Percentiles rank a stretch among this genome's conserved stretches.
Conservation (phyloP, 345 rosid species). For the Gossypium sturtianum region DNA sequence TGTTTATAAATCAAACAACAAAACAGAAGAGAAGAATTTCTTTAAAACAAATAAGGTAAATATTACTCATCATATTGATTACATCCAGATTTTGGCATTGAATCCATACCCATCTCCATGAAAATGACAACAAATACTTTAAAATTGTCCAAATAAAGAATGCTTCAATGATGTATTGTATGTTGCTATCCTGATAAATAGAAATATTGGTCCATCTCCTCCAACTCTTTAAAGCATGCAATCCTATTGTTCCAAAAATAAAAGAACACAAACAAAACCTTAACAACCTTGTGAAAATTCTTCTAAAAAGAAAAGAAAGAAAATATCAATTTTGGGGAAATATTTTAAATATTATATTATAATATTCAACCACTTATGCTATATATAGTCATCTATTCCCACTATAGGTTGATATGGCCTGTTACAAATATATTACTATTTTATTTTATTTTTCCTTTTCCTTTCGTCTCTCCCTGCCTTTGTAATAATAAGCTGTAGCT, state of each 20-base stretch:
- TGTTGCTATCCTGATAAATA: not conserved
- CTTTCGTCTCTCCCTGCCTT: not conserved
- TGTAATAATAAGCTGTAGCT: not conserved
- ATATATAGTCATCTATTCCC: slow-evolving; percentile 12
- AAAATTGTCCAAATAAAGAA: not conserved
- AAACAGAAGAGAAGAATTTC: too few relatives aligned
- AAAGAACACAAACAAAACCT: slow-evolving; percentile 16
- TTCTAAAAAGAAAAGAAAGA: not conserved
- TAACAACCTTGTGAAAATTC: slow-evolving; percentile 16
- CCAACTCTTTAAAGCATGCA: not conserved
- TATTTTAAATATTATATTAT: not conserved
- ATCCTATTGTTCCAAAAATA: not conserved
- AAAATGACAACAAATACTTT: slow-evolving; percentile 3
- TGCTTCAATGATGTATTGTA: not conserved
- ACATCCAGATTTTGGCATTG: too few relatives aligned
- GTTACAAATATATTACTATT: slow-evolving; percentile 33
- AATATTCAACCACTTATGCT: slow-evolving; percentile 21
- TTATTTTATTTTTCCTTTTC: not conserved
- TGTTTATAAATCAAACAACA: too few relatives aligned
- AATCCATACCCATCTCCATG: not conserved
- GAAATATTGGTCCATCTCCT: not conserved
- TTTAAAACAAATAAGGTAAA: too few relatives aligned
- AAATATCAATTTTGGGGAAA: too few relatives aligned
- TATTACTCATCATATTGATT: too few relatives aligned
- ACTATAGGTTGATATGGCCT: slow-evolving; percentile 10